These are phyloP conservation scores for Leccinum ochraceum DNA, from an alignment of 768 basidiomycete genomes.

Conservation along the genomic window DNA sequence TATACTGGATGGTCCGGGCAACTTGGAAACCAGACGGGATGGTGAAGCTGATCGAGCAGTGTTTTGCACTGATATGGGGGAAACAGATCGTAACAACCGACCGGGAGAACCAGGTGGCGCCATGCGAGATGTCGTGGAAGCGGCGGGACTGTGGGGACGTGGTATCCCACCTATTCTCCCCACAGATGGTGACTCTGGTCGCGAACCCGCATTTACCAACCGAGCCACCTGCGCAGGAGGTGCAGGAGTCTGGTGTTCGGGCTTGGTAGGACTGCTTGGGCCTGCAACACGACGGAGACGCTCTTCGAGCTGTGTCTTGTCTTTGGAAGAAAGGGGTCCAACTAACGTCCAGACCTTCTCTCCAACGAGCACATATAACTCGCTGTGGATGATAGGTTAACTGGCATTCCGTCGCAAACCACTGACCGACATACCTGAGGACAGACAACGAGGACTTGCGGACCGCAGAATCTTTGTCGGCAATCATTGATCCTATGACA, in stretches of 20 bases:
- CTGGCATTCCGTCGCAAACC: conserved; percentile 1
- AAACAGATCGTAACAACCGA: conserved; percentile 34
- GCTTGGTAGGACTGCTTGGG: conserved; percentile 47
- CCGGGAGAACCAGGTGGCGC: conserved; percentile 46
- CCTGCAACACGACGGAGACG: conserved; percentile 80
- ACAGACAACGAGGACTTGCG: conserved; percentile 83
- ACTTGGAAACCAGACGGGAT: conserved; percentile 41
- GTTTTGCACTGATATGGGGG: conserved; percentile 39
- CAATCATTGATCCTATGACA: conserved; percentile 72
- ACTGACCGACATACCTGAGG: conserved; percentile 60
- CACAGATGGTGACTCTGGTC: conserved; percentile 51
- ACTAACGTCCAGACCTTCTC: conserved; percentile 85
- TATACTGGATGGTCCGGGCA: conserved; percentile 35
- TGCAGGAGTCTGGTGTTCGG: conserved; percentile 42
- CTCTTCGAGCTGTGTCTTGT: conserved; percentile 91
- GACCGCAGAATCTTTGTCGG: conserved; percentile 87
- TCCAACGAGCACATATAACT: conserved; percentile 79
- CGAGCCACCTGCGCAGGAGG: conserved; percentile 56
- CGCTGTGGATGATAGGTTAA: conserved; percentile 45
- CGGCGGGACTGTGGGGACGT: conserved; percentile 51
- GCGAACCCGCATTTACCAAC: conserved; percentile 42
- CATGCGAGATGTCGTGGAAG: conserved; percentile 40
- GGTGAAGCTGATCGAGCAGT: conserved; percentile 52
- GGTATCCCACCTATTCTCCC: conserved; percentile 45
- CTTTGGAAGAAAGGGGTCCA: conserved; percentile 75